A percentile compares a stretch with the other conserved stretches of the same genome.
Evolutionary conservation across 495 filamentous ascomycete genomes (phyloP).

Genomic region (Penicillium goetzii): DNA sequence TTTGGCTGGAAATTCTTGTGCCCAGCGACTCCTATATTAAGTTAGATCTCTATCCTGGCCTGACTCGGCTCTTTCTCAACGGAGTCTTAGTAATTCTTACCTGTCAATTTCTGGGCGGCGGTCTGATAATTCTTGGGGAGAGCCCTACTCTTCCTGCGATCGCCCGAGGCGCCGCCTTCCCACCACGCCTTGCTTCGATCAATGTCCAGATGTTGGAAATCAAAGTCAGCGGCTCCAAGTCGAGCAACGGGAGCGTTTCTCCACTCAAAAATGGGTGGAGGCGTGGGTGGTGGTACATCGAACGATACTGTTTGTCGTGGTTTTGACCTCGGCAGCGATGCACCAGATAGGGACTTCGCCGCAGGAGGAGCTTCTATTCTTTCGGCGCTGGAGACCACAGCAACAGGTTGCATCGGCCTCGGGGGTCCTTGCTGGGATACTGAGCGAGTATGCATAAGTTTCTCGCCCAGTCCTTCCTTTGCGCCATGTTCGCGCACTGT

Average conservation of each 20-base stretch:
- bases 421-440: slow-evolving; percentile 22
- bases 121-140: slow-evolving; percentile 47
- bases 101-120: slow-evolving; percentile 40
- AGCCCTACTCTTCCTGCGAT: slow-evolving; percentile 48
- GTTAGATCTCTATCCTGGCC: slow-evolving; percentile 23
- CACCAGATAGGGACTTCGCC: slow-evolving; percentile 24
- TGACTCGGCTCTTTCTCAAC: background rate
- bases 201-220: slow-evolving; percentile 46
- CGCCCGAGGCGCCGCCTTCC: slow-evolving; percentile 40
- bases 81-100: slow-evolving; percentile 26
- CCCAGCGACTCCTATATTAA: slow-evolving; percentile 26
- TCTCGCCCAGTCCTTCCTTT: slow-evolving; percentile 21
- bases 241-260: slow-evolving; percentile 42
- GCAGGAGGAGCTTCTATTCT: slow-evolving; percentile 24
- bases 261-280: slow-evolving; percentile 52
- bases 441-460: slow-evolving; percentile 17
- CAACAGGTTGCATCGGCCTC: slow-evolving; percentile 10
- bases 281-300: slow-evolving; percentile 52
- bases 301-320: slow-evolving; percentile 49
- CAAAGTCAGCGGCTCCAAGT: slow-evolving; percentile 43
- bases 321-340: slow-evolving; percentile 42
- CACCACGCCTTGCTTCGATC: slow-evolving; percentile 52
- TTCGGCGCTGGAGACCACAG: slow-evolving; percentile 19
- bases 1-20: slow-evolving; percentile 77
- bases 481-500: slow-evolving; percentile 34